Evolutionary conservation across 768 basidiomycete genomes (phyloP).

Genomic region (Serendipita vermifera): DNA sequence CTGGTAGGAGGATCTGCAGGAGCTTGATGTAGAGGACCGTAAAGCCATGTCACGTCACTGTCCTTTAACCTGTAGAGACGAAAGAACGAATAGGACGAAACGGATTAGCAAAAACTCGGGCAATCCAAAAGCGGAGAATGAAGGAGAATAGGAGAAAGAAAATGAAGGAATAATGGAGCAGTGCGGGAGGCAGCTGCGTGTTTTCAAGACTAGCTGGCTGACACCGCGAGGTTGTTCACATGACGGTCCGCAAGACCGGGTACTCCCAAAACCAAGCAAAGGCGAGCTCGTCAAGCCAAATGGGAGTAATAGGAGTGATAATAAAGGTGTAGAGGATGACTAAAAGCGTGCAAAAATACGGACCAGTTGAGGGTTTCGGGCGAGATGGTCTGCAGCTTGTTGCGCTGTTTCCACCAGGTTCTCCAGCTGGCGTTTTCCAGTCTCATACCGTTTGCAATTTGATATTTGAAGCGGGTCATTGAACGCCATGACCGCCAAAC

Average conservation of each 20-base stretch:
- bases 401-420: constrained; percentile 99
- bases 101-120: background rate
- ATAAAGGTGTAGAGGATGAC: background rate
- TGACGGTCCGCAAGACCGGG: constrained; percentile 4
- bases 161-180: background rate
- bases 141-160: background rate
- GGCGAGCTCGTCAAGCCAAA: background rate
- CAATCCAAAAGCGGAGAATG: background rate
- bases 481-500: constrained; percentile 97
- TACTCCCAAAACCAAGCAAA: background rate
- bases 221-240: constrained; percentile 8
- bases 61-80: constrained; percentile 82
- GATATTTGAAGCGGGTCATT: constrained; percentile 97
- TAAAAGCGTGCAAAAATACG: constrained; percentile 21
- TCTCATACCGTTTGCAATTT: constrained; percentile 86
- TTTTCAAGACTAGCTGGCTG: no score
- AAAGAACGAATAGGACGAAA: background rate
- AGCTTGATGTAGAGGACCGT: constrained; percentile 91
- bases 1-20: background rate
- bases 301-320: background rate
- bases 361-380: constrained; percentile 99
- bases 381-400: constrained; percentile 85
- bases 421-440: constrained; percentile 98
- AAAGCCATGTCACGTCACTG: constrained; percentile 98
- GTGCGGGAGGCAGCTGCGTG: background rate